phyloP scores from a whole-genome alignment of 2,329 filamentous ascomycete genomes.

The Pseudogymnoascus sp. region DNA sequence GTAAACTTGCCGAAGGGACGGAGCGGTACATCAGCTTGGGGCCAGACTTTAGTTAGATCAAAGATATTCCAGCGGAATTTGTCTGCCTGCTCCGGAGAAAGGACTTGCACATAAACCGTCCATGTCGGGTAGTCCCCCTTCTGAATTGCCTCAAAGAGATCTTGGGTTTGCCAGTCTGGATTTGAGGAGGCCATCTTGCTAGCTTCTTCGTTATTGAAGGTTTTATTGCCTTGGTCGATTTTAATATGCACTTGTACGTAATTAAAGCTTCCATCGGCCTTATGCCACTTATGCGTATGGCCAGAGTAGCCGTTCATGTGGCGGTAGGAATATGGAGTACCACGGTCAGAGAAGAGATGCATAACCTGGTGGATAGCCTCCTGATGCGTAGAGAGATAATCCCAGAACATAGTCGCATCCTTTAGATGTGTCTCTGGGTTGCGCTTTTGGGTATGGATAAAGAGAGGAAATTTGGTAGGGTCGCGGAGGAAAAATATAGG shows the following conservation, averaged over 20 bases:
- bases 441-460: slow-evolving; percentile 72
- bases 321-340: slow-evolving; percentile 55
- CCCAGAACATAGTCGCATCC: slow-evolving; percentile 42
- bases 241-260: slow-evolving; percentile 59
- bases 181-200: slow-evolving; percentile 44
- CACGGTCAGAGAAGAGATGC: slow-evolving; percentile 56
- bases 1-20: slow-evolving; percentile 53
- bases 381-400: slow-evolving; percentile 44
- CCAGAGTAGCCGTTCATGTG: slow-evolving; percentile 61
- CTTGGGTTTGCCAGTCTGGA: slow-evolving; percentile 54
- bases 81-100: slow-evolving; percentile 53
- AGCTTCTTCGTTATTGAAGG: slow-evolving; percentile 50
- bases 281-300: slow-evolving; percentile 58
- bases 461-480: slow-evolving; percentile 63
- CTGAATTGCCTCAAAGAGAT: slow-evolving; percentile 55
- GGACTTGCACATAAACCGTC: slow-evolving; percentile 56
- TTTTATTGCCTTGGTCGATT: slow-evolving; percentile 53
- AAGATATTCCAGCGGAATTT: slow-evolving; percentile 55
- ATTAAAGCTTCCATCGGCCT: slow-evolving; percentile 55
- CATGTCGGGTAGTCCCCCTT: slow-evolving; percentile 54
- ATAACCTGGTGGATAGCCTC: slow-evolving; percentile 56
- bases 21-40: slow-evolving; percentile 51
- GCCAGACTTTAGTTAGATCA: slow-evolving; percentile 63
- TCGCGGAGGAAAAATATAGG: slow-evolving; percentile 71
- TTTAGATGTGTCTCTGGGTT: slow-evolving; percentile 63